These are phyloP conservation scores for Candida tropicalis DNA, from an alignment of 1,139 yeast genomes.

Conservation along the genomic window DNA sequence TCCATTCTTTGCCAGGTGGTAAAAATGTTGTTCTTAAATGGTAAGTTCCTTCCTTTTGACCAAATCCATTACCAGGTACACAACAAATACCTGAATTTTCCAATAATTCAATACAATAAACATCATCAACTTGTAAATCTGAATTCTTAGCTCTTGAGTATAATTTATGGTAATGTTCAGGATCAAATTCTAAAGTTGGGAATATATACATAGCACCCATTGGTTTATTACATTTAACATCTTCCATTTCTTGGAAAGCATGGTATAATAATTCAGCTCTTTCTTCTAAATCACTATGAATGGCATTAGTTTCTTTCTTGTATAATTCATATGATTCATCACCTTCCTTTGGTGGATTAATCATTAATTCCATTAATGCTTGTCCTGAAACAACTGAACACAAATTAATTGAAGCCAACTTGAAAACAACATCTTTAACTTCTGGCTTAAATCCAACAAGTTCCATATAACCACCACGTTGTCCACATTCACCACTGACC, in stretches of 20 bases:
- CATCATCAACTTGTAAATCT: slow-evolving; percentile 73
- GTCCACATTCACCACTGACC: slow-evolving; percentile 97
- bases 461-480: slow-evolving; percentile 99
- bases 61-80: slow-evolving; percentile 97
- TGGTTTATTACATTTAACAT: slow-evolving; percentile 82
- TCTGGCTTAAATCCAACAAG: slow-evolving; percentile 75
- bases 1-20: slow-evolving; percentile 94
- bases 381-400: slow-evolving; percentile 97
- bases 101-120: slow-evolving; percentile 80
- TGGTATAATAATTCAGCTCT: slow-evolving; percentile 68
- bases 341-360: slow-evolving; percentile 82
- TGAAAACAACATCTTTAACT: slow-evolving; percentile 69
- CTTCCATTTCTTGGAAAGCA: slow-evolving; percentile 77
- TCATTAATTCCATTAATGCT: slow-evolving; percentile 88
- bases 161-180: slow-evolving; percentile 49
- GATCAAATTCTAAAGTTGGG: slow-evolving; percentile 72
- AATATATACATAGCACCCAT: slow-evolving; percentile 98
- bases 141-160: slow-evolving; percentile 58
- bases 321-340: slow-evolving; percentile 75
- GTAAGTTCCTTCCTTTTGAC: slow-evolving; percentile 84
- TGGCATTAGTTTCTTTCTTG: slow-evolving; percentile 58
- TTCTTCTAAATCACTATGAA: slow-evolving; percentile 60
- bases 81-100: slow-evolving; percentile 95
- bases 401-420: slow-evolving; percentile 84
- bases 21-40: slow-evolving; percentile 95